These are phyloP conservation scores for Fusarium fujikuroi DNA, from an alignment of 2,329 filamentous ascomycete species.

Conservation along the genomic window DNA sequence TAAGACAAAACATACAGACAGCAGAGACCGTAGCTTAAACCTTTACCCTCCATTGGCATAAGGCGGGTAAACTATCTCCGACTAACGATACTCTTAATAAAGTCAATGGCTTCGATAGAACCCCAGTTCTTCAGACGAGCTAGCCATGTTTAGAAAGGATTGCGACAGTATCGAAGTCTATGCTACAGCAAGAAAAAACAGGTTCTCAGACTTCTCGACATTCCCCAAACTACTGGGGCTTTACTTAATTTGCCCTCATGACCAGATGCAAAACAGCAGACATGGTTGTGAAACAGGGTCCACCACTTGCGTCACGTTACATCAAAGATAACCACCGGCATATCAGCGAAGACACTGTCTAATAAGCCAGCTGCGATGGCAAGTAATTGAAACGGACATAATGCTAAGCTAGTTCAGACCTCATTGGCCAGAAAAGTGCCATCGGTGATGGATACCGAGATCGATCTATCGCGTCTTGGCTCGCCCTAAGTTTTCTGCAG, in stretches of 20 bases:
- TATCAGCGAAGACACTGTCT: background rate
- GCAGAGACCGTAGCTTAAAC: fast-evolving
- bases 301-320: background rate
- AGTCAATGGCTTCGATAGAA: background rate
- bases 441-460: background rate
- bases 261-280: background rate
- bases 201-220: background rate
- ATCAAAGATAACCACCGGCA: background rate
- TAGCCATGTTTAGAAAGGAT: background rate
- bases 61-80: background rate
- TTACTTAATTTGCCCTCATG: background rate
- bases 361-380: too few species aligned
- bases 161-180: background rate
- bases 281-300: background rate
- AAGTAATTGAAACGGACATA: too few species aligned
- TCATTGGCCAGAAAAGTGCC: background rate
- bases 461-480: background rate
- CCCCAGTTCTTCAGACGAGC: background rate
- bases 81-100: background rate
- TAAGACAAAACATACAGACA: background rate
- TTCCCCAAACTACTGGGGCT: background rate
- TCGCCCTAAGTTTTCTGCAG: background rate
- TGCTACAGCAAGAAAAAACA: too few species aligned
- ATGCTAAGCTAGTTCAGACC: too few species aligned
- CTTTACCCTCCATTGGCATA: background rate